Percentiles rank a stretch among this genome's conserved stretches.
These are phyloP conservation scores for Hypericum perforatum DNA, from an alignment of 345 rosid genomes.

Conservation along the genomic window DNA sequence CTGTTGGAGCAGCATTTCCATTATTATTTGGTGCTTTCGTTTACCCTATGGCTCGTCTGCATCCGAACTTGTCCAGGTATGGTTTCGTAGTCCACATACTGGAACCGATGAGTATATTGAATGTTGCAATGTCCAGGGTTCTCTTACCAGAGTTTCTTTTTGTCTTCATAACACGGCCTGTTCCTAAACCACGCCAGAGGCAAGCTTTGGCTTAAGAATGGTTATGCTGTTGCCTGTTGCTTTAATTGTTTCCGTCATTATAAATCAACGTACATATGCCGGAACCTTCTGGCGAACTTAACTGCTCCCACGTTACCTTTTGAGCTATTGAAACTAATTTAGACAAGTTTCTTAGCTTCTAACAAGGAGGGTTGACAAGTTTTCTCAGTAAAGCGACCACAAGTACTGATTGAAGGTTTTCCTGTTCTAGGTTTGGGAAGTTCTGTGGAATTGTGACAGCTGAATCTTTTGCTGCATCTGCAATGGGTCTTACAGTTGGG, in stretches of 20 bases:
- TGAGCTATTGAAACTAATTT: no score
- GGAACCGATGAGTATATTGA: no score
- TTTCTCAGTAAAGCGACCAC: background rate
- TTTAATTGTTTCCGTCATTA: no score
- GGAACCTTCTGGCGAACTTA: no score
- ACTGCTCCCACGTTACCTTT: no score
- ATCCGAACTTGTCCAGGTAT: slow-evolving; percentile 75
- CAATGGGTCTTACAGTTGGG: slow-evolving; percentile 97
- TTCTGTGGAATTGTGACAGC: slow-evolving; percentile 87
- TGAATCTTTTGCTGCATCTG: slow-evolving; percentile 98
- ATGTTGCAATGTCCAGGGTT: background rate
- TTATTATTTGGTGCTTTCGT: slow-evolving; percentile 84
- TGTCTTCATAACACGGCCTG: no score
- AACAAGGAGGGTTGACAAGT: background rate
- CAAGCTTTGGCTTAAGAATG: no score
- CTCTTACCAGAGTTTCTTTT: slow-evolving; percentile 6
- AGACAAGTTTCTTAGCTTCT: no score
- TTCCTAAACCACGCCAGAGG: no score
- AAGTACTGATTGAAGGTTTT: slow-evolving; percentile 12
- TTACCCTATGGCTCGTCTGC: slow-evolving; percentile 93
- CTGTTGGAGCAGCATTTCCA: slow-evolving; percentile 93
- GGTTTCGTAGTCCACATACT: slow-evolving; percentile 3
- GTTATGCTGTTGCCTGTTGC: no score
- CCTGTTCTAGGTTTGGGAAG: slow-evolving; percentile 56
- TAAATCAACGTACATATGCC: no score